phyloP scores from a whole-genome alignment of 148 eudicot genomes.

The Spergularia marina region DNA sequence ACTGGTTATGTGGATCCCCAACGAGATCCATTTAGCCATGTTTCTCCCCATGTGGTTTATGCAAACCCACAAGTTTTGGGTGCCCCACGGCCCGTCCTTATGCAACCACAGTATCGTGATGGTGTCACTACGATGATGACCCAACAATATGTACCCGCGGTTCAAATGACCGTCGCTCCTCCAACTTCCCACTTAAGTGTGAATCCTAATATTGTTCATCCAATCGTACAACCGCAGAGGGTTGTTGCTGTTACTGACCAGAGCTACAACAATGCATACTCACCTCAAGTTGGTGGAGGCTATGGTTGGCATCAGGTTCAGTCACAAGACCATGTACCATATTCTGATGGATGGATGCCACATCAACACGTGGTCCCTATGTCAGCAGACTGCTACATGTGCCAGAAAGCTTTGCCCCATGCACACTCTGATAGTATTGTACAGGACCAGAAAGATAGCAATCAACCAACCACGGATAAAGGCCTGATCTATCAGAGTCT shows the following conservation, averaged over 20 bases:
- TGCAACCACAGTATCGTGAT: constrained; percentile 51
- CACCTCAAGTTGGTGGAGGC: constrained; percentile 50
- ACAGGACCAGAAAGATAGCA: constrained; percentile 52
- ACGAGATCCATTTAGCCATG: constrained; percentile 48
- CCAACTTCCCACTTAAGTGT: constrained; percentile 50
- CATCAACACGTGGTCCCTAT: constrained; percentile 44
- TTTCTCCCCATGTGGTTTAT: constrained; percentile 59
- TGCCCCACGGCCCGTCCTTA: constrained; percentile 47
- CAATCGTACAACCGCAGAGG: constrained; percentile 45
- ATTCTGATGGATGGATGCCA: constrained; percentile 51
- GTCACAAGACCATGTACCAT: constrained; percentile 48
- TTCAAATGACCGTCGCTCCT: constrained; percentile 58
- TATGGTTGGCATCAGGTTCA: constrained; percentile 70
- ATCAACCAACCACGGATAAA: constrained; percentile 40
- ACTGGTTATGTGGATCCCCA: constrained; percentile 60
- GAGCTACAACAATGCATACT: constrained; percentile 47
- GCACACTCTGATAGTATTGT: constrained; percentile 82
- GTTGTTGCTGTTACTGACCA: constrained; percentile 62
- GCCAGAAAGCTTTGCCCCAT: constrained; percentile 89
- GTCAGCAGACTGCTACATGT: constrained; percentile 60
- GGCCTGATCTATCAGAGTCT: constrained; percentile 56
- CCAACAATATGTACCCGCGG: constrained; percentile 54
- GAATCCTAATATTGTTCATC: constrained; percentile 45
- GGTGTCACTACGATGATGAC: constrained; percentile 37
- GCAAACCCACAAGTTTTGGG: constrained; percentile 49